phyloP scores from a whole-genome alignment of 495 filamentous ascomycete species.

The Chaetomium fimeti region DNA sequence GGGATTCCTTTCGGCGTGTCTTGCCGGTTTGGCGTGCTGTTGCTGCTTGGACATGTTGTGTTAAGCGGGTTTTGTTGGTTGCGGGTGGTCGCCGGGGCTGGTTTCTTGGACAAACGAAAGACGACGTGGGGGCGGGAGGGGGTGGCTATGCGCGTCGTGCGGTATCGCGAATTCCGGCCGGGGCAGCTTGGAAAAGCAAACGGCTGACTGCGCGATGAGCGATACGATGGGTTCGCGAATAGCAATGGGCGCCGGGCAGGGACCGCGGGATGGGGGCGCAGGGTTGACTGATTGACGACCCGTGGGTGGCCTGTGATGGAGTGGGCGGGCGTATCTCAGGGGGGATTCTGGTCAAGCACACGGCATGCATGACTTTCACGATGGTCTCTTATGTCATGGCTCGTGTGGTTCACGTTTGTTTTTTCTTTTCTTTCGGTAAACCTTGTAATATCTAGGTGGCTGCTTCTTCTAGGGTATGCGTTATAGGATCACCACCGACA shows the following conservation, averaged over 20 bases:
- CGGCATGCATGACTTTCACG: not conserved
- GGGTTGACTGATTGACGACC: not conserved
- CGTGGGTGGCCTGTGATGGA: too few species aligned
- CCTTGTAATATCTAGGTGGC: conserved; percentile 12
- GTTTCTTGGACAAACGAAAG: not conserved
- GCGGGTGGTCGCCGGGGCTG: not conserved
- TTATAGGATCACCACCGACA: not conserved
- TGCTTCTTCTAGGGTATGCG: conserved; percentile 12
- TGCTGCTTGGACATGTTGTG: conserved; percentile 52
- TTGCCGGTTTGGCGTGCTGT: conserved; percentile 47
- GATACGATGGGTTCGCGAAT: not conserved
- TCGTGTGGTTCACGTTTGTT: not conserved
- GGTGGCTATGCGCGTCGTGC: not conserved
- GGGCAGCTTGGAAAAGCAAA: not conserved
- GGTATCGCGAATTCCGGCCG: not conserved
- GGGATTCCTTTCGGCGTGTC: conserved; percentile 38
- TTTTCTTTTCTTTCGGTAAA: not conserved
- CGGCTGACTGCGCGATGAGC: not conserved
- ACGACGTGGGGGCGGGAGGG: not conserved
- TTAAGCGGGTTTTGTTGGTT: conserved; percentile 24
- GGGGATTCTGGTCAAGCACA: not conserved
- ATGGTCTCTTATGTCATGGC: conserved; percentile 4
- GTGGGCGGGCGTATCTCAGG: not conserved
- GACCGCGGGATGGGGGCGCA: not conserved
- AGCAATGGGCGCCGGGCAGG: not conserved